These are phyloP conservation scores for Fusarium nygamai DNA, from an alignment of 2,329 filamentous ascomycete genomes.

Conservation along the genomic window DNA sequence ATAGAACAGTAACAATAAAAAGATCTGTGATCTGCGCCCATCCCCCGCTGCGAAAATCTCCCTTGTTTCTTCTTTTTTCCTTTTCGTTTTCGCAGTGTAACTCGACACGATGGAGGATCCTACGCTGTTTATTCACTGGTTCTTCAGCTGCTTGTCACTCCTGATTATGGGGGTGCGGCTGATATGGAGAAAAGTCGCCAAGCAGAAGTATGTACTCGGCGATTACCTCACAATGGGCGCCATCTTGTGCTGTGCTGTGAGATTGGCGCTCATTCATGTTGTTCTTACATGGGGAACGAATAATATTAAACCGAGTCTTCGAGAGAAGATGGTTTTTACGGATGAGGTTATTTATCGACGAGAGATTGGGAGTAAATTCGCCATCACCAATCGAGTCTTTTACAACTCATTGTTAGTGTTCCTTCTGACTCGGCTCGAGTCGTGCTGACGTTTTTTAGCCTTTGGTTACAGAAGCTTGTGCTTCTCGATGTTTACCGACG, in stretches of 20 bases:
- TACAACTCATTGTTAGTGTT: not conserved
- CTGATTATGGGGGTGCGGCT: not conserved
- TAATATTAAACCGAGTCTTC: not conserved
- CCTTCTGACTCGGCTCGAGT: not conserved
- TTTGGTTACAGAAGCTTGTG: slow-evolving; percentile 36
- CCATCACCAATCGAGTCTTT: not conserved
- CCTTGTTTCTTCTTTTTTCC: not conserved
- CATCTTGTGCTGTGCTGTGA: not conserved
- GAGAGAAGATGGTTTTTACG: not conserved
- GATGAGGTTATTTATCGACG: not conserved
- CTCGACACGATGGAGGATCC: not conserved
- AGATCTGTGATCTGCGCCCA: not conserved
- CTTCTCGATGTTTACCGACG: slow-evolving; percentile 32
- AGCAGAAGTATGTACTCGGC: not conserved
- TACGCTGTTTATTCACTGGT: slow-evolving; percentile 1
- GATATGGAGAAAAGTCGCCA: not conserved
- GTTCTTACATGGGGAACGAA: not conserved
- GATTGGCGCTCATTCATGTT: not conserved
- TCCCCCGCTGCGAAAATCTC: not conserved
- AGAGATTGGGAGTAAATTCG: not conserved
- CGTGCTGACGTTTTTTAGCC: not conserved
- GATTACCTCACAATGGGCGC: not conserved
- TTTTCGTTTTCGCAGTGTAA: not conserved
- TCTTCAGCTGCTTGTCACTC: not conserved
- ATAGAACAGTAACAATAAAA: not conserved